Evolutionary conservation across 352 stramenopile genomes (phyloP), one percentile per base, ranked within the genome.

Genomic region (Globisporangium alternatum): DNA sequence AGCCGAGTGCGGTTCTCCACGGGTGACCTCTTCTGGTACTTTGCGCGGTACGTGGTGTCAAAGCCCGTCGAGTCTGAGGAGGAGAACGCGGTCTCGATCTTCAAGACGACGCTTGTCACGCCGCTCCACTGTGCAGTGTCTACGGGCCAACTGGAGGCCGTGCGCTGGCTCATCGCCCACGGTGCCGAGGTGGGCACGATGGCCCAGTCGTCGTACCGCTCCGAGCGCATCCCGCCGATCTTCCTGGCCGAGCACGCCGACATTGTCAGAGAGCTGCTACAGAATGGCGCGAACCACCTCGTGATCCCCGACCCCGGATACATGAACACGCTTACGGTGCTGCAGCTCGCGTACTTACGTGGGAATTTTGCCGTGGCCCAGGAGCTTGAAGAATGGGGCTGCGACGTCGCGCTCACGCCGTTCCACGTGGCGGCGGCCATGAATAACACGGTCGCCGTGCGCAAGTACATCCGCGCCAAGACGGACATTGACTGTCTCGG

Each of bases 81-180:
- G 44, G 80, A 91, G 60, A 83, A 80, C 25, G 82, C 80, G 7
- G 83, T 80, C 5, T 91, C 85, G 5, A 81, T 93, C 43, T 92
- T 95, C 68, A 86, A 87, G 56, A 91, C 83, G 39, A 95, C 86
- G n/a, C 62, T 95, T 21, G 86, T 95, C 8, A 90, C 83, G 3
- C 86, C 86, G 7, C 53, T 95, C 44, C 86, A 95, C 67, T 95
- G 86, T 60, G 86, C 86, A 0, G 86, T 95, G 1, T 80, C 81
- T 0, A 89, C 81, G 0, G 82, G 83, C 3, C 80, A 91, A 49
- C 55, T 91, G 19, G 80, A 89, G 31, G 73, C 83, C 3, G 86
- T 93, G 22, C 73, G 69, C 37, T 93, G 84, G 84, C 59, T 95
- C n/a, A 68, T 95, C 0, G 65, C 67, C 0, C 78, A 84, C 61